Evolutionary conservation across 768 basidiomycete genomes (phyloP).

Genomic region (Pilatotrama ljubarskyi): DNA sequence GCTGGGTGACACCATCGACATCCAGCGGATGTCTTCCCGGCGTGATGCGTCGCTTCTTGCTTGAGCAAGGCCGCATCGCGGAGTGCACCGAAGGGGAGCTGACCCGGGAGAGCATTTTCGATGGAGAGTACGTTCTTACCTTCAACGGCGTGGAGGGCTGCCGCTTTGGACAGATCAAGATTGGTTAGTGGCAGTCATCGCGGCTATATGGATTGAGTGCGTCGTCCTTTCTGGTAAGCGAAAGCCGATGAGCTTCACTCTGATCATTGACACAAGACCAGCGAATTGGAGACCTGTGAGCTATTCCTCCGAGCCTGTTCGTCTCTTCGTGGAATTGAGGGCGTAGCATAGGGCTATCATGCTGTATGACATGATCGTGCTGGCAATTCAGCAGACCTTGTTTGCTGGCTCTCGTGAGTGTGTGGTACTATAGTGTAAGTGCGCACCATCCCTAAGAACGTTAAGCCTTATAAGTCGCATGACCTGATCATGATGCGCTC

Average conservation of each 20-base stretch:
- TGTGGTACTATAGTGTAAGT: neutral
- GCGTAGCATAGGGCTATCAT: too few relatives aligned
- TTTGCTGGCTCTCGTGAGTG: too few relatives aligned
- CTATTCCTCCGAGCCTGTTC: too few relatives aligned
- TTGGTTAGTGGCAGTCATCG: neutral
- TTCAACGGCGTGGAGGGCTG: constrained; percentile 77
- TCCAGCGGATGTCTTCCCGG: constrained; percentile 72
- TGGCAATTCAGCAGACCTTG: too few relatives aligned
- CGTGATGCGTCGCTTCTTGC: constrained; percentile 66
- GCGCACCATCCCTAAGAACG: too few relatives aligned
- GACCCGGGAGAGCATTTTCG: constrained; percentile 41
- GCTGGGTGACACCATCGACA: constrained; percentile 68
- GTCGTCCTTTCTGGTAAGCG: neutral
- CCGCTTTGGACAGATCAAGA: constrained; percentile 44
- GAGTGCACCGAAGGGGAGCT: constrained; percentile 50
- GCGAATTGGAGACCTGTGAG: too few relatives aligned
- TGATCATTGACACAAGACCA: too few relatives aligned
- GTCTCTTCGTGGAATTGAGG: neutral
- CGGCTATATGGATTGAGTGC: neutral
- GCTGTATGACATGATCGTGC: too few relatives aligned
- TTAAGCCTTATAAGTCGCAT: neutral
- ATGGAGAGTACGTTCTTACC: constrained; percentile 66
- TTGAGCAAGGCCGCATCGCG: constrained; percentile 55
- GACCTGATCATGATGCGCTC: neutral
- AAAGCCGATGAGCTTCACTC: too few relatives aligned